These are phyloP conservation scores for Actinomortierella wolfii DNA, from an alignment of 371 early-diverging fungal species.

Conservation along the genomic window DNA sequence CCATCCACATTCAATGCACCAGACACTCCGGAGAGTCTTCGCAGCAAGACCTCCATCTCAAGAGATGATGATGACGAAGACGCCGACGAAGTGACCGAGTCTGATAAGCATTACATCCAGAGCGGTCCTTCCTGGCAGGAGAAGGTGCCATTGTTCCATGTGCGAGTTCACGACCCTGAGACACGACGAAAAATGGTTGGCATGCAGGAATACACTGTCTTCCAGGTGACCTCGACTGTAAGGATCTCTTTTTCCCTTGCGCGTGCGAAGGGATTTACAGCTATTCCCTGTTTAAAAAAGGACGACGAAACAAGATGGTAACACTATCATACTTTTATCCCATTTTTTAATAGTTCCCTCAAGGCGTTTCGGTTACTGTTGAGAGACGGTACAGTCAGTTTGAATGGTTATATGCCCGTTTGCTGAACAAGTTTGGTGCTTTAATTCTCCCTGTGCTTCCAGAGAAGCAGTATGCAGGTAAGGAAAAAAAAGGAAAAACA, in stretches of 20 bases:
- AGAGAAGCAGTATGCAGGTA: constrained; percentile 52
- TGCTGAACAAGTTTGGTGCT: constrained; percentile 48
- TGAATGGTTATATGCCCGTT: constrained; percentile 49
- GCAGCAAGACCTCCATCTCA: constrained; percentile 12
- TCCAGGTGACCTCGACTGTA: constrained; percentile 51
- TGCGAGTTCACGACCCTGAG: constrained; percentile 50
- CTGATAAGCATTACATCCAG: constrained; percentile 52
- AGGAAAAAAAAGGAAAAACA: too few relatives aligned
- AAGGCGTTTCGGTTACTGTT: constrained; percentile 48
- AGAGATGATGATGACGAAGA: constrained; percentile 20
- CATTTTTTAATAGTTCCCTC: constrained; percentile 32
- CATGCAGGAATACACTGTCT: constrained; percentile 51
- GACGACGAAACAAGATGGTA: too few relatives aligned
- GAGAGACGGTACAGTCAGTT: constrained; percentile 53
- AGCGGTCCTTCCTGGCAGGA: constrained; percentile 52
- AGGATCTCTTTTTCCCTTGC: too few relatives aligned
- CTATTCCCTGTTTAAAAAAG: too few relatives aligned
- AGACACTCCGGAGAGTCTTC: background rate
- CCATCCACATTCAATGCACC: too few relatives aligned
- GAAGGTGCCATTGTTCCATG: constrained; percentile 46
- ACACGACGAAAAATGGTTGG: constrained; percentile 48
- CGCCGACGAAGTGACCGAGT: constrained; percentile 46
- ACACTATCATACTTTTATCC: too few relatives aligned
- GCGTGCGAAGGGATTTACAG: background rate
- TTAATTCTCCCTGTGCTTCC: constrained; percentile 48